phyloP scores from a whole-genome alignment of 2,329 filamentous ascomycete species.

The Fusarium sp. region DNA sequence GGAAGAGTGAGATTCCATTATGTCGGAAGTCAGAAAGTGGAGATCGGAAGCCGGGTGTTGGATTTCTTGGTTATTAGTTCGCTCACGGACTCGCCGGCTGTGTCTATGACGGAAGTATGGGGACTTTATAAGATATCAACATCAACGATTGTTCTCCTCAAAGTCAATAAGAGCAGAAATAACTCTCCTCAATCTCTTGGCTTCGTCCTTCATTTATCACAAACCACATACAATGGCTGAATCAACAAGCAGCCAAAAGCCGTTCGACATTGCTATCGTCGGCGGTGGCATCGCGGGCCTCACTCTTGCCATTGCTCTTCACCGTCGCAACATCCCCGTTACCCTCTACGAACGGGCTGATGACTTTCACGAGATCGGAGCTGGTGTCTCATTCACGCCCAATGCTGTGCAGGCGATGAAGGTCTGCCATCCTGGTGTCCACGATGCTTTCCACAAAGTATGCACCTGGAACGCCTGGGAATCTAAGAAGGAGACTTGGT shows the following conservation, averaged over 20 bases:
- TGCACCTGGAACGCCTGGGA: constrained; percentile 44
- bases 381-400: constrained; percentile 64
- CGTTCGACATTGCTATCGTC: constrained; percentile 57
- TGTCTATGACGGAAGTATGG: constrained; percentile 17
- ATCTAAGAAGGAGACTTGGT: constrained; percentile 41
- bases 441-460: constrained; percentile 47
- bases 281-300: constrained; percentile 66
- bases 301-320: constrained; percentile 60
- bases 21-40: constrained; percentile 6
- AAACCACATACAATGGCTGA: not conserved
- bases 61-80: not conserved
- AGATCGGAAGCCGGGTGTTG: constrained; percentile 25
- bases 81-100: not conserved
- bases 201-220: not conserved
- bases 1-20: not conserved
- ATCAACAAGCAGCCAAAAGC: constrained; percentile 18
- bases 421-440: constrained; percentile 52
- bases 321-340: constrained; percentile 56
- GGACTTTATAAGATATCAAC: not conserved
- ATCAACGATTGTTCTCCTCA: not conserved
- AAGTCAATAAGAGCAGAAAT: not conserved
- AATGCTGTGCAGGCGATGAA: constrained; percentile 62
- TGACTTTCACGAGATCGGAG: constrained; percentile 60
- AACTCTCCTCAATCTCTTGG: not conserved
- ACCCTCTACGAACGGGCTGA: constrained; percentile 61